These are phyloP conservation scores for Biancaea sappan DNA, from an alignment of 306 rosid species.

Conservation along the genomic window DNA sequence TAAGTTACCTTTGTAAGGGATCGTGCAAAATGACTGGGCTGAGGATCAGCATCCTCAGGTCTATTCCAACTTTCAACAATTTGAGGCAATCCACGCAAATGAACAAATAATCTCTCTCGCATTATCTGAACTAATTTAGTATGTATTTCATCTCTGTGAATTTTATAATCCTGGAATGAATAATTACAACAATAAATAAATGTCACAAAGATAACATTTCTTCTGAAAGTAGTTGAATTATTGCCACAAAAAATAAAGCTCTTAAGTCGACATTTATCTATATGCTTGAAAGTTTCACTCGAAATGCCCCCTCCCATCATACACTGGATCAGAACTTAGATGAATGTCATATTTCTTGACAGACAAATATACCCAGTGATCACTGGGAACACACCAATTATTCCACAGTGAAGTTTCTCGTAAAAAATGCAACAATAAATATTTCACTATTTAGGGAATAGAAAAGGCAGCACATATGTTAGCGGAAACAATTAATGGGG, in stretches of 20 bases:
- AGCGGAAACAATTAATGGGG: background rate
- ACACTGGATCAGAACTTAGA: too few relatives aligned
- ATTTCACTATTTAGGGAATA: background rate
- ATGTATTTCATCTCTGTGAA: constrained; percentile 98
- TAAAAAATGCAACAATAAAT: background rate
- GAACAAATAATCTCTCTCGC: constrained; percentile 94
- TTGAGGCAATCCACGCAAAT: constrained; percentile 89
- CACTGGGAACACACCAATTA: too few relatives aligned
- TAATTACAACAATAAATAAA: constrained; percentile 20
- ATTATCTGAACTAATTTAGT: constrained; percentile 96
- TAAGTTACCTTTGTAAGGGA: constrained; percentile 87
- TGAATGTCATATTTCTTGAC: too few relatives aligned
- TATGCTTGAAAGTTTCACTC: too few relatives aligned
- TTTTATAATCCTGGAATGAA: constrained; percentile 80
- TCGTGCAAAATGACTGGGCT: constrained; percentile 95
- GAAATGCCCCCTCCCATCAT: too few relatives aligned
- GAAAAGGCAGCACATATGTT: background rate
- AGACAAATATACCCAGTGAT: too few relatives aligned
- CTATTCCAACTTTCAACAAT: constrained; percentile 98
- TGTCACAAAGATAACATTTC: constrained; percentile 25
- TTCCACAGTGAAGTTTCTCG: too few relatives aligned
- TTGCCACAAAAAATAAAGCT: background rate
- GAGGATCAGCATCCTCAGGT: constrained; percentile 85
- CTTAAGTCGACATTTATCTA: background rate
- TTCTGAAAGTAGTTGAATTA: constrained; percentile 2